phyloP scores from a whole-genome alignment of 257 asterid species.

The Phtheirospermum japonicum region DNA sequence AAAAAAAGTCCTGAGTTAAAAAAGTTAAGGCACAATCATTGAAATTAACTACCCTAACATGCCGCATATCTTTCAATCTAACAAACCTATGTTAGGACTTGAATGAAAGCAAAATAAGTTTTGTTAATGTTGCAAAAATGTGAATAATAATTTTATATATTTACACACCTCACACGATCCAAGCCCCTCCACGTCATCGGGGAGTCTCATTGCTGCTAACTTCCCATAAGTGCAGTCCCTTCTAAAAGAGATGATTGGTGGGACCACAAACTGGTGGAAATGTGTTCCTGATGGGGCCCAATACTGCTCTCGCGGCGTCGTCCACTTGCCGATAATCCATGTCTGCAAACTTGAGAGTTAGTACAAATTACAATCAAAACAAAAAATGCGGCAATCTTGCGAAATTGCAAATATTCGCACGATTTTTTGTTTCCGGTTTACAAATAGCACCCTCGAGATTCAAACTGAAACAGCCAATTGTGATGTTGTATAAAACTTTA shows the following conservation, averaged over 20 bases:
- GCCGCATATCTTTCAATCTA: no score
- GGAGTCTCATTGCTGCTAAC: constrained; percentile 84
- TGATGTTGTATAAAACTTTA: no score
- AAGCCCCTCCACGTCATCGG: constrained; percentile 74
- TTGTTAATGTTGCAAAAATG: no score
- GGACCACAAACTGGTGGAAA: constrained; percentile 85
- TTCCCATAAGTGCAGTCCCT: constrained; percentile 87
- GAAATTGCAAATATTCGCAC: no score
- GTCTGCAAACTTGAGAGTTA: constrained; percentile 37
- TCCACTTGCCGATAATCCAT: constrained; percentile 88
- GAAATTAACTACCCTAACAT: no score
- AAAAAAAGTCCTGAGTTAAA: no score
- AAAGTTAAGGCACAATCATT: not conserved
- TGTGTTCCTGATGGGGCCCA: constrained; percentile 79
- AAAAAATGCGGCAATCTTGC: no score
- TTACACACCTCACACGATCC: constrained; percentile 81
- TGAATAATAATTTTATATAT: not conserved
- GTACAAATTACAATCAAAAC: not conserved
- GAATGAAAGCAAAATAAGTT: no score
- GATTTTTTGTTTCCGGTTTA: no score
- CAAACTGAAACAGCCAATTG: no score
- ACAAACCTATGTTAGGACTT: no score
- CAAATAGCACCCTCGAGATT: no score
- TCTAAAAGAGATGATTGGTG: constrained; percentile 73
- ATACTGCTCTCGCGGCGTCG: constrained; percentile 68